Percentiles rank a stretch among this genome's conserved stretches.
Evolutionary conservation across 2,329 filamentous ascomycete species (phyloP).

Genomic region (Chaetomiaceae sp.): DNA sequence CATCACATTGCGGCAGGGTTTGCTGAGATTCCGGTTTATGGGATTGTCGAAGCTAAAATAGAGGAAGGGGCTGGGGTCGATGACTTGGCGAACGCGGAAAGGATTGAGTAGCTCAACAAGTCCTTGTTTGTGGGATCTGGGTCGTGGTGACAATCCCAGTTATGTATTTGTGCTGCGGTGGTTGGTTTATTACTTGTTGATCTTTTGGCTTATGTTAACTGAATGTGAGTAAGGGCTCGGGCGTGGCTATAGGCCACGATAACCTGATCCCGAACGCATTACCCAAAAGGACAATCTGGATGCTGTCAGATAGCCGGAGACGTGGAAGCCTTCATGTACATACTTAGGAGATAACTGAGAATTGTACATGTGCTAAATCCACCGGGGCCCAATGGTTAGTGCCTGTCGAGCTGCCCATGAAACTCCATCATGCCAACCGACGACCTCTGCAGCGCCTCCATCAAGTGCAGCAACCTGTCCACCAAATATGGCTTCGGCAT

Average conservation of each 20-base stretch:
- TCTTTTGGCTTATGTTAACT: too few species aligned
- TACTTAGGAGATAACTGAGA: too few species aligned
- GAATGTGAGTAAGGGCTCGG: too few species aligned
- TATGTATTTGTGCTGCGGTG: too few species aligned
- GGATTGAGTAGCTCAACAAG: constrained; percentile 31
- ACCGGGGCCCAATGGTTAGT: neutral
- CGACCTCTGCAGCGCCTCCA: constrained; percentile 3
- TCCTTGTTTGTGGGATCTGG: too few species aligned
- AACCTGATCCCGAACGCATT: too few species aligned
- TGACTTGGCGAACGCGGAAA: constrained; percentile 38
- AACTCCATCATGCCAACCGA: constrained; percentile 3
- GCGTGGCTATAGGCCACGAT: too few species aligned
- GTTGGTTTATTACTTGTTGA: too few species aligned
- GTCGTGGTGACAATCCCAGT: too few species aligned
- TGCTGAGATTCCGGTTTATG: constrained; percentile 53
- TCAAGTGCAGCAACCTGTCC: neutral
- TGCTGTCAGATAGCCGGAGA: too few species aligned
- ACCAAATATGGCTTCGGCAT: neutral
- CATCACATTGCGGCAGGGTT: constrained; percentile 53
- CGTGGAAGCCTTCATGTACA: too few species aligned
- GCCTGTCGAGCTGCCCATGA: constrained; percentile 1
- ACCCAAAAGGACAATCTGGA: too few species aligned
- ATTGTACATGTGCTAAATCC: neutral
- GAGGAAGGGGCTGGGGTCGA: constrained; percentile 51
- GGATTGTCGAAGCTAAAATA: constrained; percentile 51